These are phyloP conservation scores for Lathyrus tuberosus DNA, from an alignment of 306 rosid genomes.

Conservation along the genomic window DNA sequence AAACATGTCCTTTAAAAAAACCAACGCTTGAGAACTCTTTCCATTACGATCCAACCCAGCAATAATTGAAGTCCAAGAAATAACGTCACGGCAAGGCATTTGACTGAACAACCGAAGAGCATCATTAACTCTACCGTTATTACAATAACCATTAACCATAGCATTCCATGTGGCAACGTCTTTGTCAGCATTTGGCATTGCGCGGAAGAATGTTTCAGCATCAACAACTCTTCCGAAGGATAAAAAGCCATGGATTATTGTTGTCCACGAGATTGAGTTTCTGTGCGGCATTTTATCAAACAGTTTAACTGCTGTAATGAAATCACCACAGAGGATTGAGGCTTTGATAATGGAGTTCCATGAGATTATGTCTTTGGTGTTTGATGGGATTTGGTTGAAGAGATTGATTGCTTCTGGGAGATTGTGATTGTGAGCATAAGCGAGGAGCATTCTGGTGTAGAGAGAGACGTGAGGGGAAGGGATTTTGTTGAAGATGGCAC, in stretches of 20 bases:
- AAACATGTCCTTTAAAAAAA: constrained; percentile 59
- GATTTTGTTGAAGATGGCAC: constrained; percentile 51
- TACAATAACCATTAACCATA: constrained; percentile 74
- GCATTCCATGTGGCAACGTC: constrained; percentile 83
- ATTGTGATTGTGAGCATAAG: constrained; percentile 46
- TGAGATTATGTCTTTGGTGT: constrained; percentile 55
- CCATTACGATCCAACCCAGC: constrained; percentile 75
- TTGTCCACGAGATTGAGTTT: constrained; percentile 80
- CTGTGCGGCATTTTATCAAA: constrained; percentile 66
- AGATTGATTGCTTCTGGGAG: constrained; percentile 62
- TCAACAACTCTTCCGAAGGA: constrained; percentile 57
- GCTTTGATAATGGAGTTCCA: constrained; percentile 83
- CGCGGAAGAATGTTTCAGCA: constrained; percentile 62
- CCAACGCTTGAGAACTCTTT: constrained; percentile 62
- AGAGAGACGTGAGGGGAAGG: constrained; percentile 50
- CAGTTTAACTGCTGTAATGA: constrained; percentile 54
- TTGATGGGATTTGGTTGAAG: constrained; percentile 59
- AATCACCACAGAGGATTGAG: constrained; percentile 61
- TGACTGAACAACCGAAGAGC: constrained; percentile 58
- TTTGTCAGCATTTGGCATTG: constrained; percentile 55
- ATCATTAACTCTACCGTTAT: constrained; percentile 63
- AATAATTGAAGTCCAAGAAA: constrained; percentile 83
- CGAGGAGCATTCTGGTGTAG: constrained; percentile 54
- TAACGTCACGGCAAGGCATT: constrained; percentile 65
- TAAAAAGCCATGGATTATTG: constrained; percentile 57